Evolutionary conservation across 2,329 filamentous ascomycete species (phyloP).

Genomic region (Colletotrichum echinochloae): DNA sequence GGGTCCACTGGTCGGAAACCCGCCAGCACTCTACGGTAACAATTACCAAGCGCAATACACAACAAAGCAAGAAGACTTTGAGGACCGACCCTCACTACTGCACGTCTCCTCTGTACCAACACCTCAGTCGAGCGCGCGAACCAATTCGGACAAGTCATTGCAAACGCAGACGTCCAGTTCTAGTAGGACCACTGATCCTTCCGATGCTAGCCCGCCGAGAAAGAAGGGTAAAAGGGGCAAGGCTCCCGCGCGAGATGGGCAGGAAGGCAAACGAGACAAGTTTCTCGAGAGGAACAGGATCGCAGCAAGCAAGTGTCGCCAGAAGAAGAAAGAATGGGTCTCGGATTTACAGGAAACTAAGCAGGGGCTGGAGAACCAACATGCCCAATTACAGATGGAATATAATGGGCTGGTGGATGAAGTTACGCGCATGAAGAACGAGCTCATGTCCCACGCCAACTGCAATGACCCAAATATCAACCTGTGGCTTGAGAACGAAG

Average conservation of each 20-base stretch:
- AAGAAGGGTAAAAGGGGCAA: constrained; percentile 47
- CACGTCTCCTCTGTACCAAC: constrained; percentile 20
- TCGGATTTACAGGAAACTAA: constrained; percentile 62
- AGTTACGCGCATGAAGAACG: constrained; percentile 60
- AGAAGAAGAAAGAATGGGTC: constrained; percentile 72
- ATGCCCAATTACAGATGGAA: constrained; percentile 58
- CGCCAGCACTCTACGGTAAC: constrained; percentile 18
- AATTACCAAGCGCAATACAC: constrained; percentile 30
- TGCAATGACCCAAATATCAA: constrained; percentile 67
- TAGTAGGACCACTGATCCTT: constrained; percentile 41
- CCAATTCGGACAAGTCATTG: constrained; percentile 22
- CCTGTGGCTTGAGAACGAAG: constrained; percentile 65
- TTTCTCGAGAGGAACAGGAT: constrained; percentile 78
- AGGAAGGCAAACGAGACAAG: constrained; percentile 60
- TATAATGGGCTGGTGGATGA: constrained; percentile 57
- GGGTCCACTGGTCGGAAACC: constrained; percentile 25
- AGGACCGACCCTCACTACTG: constrained; percentile 16
- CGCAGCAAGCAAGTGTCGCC: constrained; percentile 79
- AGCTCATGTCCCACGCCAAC: constrained; percentile 63
- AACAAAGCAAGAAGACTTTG: constrained; percentile 29
- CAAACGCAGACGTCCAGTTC: constrained; percentile 25
- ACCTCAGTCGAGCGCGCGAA: constrained; percentile 19
- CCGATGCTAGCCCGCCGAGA: constrained; percentile 39
- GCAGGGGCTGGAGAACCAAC: constrained; percentile 56
- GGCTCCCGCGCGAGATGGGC: constrained; percentile 46